These are phyloP conservation scores for Eutypa lata DNA, from an alignment of 2,329 filamentous ascomycete genomes.

Conservation along the genomic window DNA sequence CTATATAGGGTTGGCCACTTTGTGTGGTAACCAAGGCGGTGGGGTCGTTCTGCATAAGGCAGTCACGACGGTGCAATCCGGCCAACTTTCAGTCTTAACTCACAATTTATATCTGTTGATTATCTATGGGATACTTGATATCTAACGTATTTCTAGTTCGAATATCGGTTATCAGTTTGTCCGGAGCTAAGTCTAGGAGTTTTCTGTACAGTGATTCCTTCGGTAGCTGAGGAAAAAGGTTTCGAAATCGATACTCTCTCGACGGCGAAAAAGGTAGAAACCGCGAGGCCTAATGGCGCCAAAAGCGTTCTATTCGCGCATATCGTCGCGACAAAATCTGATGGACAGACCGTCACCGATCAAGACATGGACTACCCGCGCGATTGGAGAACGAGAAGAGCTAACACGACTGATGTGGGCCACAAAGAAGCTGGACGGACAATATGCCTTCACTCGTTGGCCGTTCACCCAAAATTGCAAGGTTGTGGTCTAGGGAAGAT, in stretches of 20 bases:
- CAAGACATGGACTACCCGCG: conserved; percentile 70
- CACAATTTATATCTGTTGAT: neutral
- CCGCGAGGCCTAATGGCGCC: conserved; percentile 52
- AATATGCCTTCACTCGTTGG: conserved; percentile 78
- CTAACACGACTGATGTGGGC: conserved; percentile 49
- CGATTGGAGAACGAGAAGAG: conserved; percentile 57
- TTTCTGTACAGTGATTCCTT: conserved; percentile 63
- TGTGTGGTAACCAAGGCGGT: neutral
- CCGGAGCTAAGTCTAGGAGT: conserved; percentile 77
- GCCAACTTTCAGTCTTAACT: too few species aligned
- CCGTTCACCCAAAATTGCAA: conserved; percentile 73
- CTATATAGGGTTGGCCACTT: neutral
- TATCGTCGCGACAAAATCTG: conserved; percentile 71
- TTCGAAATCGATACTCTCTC: conserved; percentile 51
- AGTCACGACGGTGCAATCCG: too few species aligned
- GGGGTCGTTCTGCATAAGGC: too few species aligned
- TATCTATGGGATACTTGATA: conserved; percentile 6
- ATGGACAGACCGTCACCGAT: conserved; percentile 64
- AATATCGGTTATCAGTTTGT: conserved; percentile 71
- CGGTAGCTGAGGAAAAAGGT: conserved; percentile 38
- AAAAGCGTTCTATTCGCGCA: conserved; percentile 70
- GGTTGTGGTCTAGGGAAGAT: conserved; percentile 70
- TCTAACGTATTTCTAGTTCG: conserved; percentile 50
- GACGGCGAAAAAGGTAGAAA: conserved; percentile 56
- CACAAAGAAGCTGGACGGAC: conserved; percentile 73